Conservation (phyloP, 2,329 filamentous ascomycete genomes). For the Raffaelea ambrosiae region DNA sequence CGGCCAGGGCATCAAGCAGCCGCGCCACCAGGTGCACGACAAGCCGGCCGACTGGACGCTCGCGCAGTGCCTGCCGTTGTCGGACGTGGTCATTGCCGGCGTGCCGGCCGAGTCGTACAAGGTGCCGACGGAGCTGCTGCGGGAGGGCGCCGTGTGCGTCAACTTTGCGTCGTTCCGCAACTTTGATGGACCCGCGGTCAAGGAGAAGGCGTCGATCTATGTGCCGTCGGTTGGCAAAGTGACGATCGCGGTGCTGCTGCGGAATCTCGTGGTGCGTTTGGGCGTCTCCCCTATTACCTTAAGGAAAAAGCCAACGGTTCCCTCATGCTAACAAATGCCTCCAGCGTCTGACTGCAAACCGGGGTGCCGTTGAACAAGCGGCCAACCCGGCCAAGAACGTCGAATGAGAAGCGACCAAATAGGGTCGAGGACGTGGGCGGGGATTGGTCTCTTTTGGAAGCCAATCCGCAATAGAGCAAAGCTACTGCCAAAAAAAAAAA, state of each 20-base stretch:
- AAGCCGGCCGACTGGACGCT: slow-evolving; percentile 66
- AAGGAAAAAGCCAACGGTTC: no score
- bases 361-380: neutral
- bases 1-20: slow-evolving; percentile 77
- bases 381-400: neutral
- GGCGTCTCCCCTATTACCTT: neutral
- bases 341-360: slow-evolving; percentile 5
- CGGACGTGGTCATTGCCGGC: slow-evolving; percentile 90
- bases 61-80: slow-evolving; percentile 74
- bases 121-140: slow-evolving; percentile 72
- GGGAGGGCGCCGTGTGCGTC: slow-evolving; percentile 93
- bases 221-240: slow-evolving; percentile 97
- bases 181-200: slow-evolving; percentile 75
- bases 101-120: slow-evolving; percentile 86
- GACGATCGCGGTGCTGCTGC: slow-evolving; percentile 82
- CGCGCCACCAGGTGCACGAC: slow-evolving; percentile 78
- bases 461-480: no score
- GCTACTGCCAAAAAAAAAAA: no score
- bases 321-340: neutral
- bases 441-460: no score
- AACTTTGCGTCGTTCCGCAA: slow-evolving; percentile 97
- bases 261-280: slow-evolving; percentile 73
- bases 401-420: neutral
- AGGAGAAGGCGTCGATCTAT: slow-evolving; percentile 94
- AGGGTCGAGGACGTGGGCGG: no score